These are phyloP conservation scores for Neurospora pannonica DNA, from an alignment of 495 filamentous ascomycete genomes.

Conservation along the genomic window DNA sequence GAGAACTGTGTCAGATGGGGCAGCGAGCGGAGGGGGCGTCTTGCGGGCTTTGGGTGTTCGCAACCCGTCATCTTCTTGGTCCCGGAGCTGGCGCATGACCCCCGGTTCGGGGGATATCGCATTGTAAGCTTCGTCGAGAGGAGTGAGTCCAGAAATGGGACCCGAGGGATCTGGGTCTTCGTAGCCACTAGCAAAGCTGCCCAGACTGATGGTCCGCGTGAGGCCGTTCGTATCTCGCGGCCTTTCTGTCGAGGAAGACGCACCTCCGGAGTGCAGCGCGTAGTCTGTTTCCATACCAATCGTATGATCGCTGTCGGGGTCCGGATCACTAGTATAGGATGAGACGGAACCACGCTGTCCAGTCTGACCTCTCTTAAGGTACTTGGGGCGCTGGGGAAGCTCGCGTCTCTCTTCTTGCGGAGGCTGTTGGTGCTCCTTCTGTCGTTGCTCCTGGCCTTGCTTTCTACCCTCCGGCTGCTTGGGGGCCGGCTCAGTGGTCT, in stretches of 20 bases:
- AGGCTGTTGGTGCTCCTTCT: constrained; percentile 4
- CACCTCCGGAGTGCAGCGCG: constrained; percentile 76
- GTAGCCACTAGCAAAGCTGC: constrained; percentile 88
- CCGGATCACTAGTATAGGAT: constrained; percentile 53
- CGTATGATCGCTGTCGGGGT: constrained; percentile 57
- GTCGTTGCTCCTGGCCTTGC: constrained; percentile 20
- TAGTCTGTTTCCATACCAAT: constrained; percentile 65
- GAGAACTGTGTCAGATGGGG: constrained; percentile 81
- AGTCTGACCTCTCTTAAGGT: constrained; percentile 61
- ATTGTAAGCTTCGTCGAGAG: constrained; percentile 37
- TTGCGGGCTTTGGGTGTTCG: constrained; percentile 44
- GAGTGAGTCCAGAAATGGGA: constrained; percentile 34
- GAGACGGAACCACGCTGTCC: constrained; percentile 73
- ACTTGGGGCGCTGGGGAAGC: constrained; percentile 49
- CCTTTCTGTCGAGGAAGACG: constrained; percentile 49
- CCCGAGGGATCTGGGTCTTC: constrained; percentile 58
- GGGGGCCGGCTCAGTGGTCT: constrained; percentile 5
- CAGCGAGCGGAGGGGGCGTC: constrained; percentile 30
- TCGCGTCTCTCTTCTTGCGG: not conserved
- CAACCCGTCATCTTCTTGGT: constrained; percentile 21
- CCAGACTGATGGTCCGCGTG: constrained; percentile 76
- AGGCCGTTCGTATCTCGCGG: constrained; percentile 48
- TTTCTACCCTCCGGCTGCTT: constrained; percentile 13
- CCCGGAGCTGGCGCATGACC: not conserved
- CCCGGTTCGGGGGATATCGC: constrained; percentile 24